phyloP scores from a whole-genome alignment of 83 land plant species.

The Diphasiastrum complanatum region DNA sequence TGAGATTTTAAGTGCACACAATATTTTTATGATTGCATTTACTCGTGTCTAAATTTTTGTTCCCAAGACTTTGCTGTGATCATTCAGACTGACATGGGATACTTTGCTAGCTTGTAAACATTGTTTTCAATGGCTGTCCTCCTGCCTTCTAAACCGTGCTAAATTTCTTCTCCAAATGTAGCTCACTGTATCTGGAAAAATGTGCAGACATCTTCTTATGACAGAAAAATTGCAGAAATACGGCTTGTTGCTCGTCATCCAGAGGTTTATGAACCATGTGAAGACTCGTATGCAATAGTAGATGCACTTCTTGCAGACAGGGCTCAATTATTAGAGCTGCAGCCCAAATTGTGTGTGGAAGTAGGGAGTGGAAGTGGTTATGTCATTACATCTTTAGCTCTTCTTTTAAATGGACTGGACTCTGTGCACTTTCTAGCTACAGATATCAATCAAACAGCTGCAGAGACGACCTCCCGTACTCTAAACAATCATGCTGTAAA shows the following conservation, averaged over 20 bases:
- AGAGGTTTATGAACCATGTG: slow-evolving; percentile 97
- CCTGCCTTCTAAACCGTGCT: too few species aligned
- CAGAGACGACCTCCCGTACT: slow-evolving; percentile 48
- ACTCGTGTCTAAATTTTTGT: too few species aligned
- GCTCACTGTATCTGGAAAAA: too few species aligned
- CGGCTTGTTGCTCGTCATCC: slow-evolving; percentile 72
- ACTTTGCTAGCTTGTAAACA: too few species aligned
- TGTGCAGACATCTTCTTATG: slow-evolving; percentile 27
- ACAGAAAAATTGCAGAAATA: slow-evolving; percentile 64
- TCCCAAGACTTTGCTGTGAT: too few species aligned
- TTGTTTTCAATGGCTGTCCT: too few species aligned
- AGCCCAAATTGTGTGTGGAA: slow-evolving; percentile 74
- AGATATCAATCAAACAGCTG: slow-evolving; percentile 70
- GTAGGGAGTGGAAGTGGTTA: slow-evolving; percentile 94
- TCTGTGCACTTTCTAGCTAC: slow-evolving; percentile 69
- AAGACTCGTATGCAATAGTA: slow-evolving; percentile 92
- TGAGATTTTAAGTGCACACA: too few species aligned
- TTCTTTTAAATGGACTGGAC: slow-evolving; percentile 55
- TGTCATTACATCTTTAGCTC: slow-evolving; percentile 85
- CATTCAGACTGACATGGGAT: too few species aligned
- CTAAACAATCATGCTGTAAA: slow-evolving; percentile 64
- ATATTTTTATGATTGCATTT: too few species aligned
- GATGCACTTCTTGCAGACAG: slow-evolving; percentile 95
- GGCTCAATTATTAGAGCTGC: slow-evolving; percentile 45
- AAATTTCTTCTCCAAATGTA: too few species aligned